Conservation (phyloP, 2,329 filamentous ascomycete species). For the Fusarium virguliforme region DNA sequence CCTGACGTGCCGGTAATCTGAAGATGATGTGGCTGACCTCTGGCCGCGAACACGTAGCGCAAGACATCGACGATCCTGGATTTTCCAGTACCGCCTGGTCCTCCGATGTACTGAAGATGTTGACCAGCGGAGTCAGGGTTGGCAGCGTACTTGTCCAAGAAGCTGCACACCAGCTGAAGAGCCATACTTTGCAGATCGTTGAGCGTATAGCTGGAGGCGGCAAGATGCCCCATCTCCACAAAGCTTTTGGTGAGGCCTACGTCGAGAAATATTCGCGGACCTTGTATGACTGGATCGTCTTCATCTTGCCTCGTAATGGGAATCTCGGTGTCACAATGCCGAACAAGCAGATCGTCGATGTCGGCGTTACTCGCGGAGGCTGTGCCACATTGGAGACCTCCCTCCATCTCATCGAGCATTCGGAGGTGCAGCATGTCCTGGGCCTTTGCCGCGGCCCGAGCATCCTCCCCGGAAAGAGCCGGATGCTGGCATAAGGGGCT, state of each 20-base stretch:
- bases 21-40: slow-evolving; percentile 14
- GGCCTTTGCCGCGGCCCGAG: slow-evolving; percentile 21
- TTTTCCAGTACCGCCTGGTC: slow-evolving; percentile 21
- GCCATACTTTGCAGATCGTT: slow-evolving; percentile 24
- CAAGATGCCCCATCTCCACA: slow-evolving; percentile 18
- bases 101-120: slow-evolving; percentile 17
- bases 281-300: background rate
- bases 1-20: slow-evolving; percentile 19
- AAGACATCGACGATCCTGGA: slow-evolving; percentile 26
- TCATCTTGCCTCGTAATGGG: slow-evolving; percentile 3
- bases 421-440: slow-evolving; percentile 25
- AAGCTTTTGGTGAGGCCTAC: slow-evolving; percentile 10
- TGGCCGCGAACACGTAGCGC: slow-evolving; percentile 11
- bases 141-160: slow-evolving; percentile 22
- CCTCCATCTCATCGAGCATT: slow-evolving; percentile 23
- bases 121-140: slow-evolving; percentile 18
- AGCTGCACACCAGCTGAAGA: slow-evolving; percentile 21
- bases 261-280: slow-evolving; percentile 21
- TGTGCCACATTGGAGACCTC: background rate
- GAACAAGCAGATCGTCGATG: slow-evolving; percentile 23
- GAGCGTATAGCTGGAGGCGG: slow-evolving; percentile 21
- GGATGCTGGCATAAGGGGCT: background rate
- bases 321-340: slow-evolving; percentile 21
- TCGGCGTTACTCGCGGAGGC: slow-evolving; percentile 5
- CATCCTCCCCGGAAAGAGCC: slow-evolving; percentile 2